These are phyloP conservation scores for Phytophthora megakarya DNA, from an alignment of 352 stramenopile species.

Conservation along the genomic window DNA sequence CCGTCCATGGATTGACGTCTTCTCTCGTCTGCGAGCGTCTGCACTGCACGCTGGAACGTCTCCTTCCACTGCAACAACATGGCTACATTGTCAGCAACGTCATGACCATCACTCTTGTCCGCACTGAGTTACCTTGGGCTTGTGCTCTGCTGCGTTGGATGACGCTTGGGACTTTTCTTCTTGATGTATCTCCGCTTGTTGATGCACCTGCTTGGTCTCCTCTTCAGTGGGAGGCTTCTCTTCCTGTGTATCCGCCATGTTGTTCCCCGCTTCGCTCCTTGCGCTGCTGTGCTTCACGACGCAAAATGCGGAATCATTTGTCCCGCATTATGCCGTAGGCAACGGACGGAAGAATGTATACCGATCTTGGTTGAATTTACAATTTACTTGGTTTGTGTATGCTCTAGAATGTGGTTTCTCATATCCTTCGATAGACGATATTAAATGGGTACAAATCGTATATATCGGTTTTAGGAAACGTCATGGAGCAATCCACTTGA, in stretches of 20 bases:
- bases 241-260: constrained; percentile 14
- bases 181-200: neutral
- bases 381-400: neutral
- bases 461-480: constrained; percentile 2
- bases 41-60: constrained; percentile 22
- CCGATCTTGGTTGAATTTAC: neutral
- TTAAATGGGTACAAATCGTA: constrained; percentile 7
- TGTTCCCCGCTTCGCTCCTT: neutral
- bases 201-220: neutral
- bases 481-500: constrained; percentile 2
- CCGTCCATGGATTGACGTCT: constrained; percentile 10
- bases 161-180: neutral
- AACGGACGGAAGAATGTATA: neutral
- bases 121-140: constrained; percentile 30
- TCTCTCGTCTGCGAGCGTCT: constrained; percentile 31
- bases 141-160: constrained; percentile 1
- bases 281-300: neutral
- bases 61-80: constrained; percentile 37
- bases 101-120: constrained; percentile 28
- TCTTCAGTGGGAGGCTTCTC: neutral
- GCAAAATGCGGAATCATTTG: constrained; percentile 12
- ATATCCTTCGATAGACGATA: constrained; percentile 11
- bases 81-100: constrained; percentile 5
- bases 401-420: neutral
- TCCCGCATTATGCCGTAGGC: constrained; percentile 3